Conservation (phyloP, 2,329 filamentous ascomycete genomes). For the Phoma sp. region DNA sequence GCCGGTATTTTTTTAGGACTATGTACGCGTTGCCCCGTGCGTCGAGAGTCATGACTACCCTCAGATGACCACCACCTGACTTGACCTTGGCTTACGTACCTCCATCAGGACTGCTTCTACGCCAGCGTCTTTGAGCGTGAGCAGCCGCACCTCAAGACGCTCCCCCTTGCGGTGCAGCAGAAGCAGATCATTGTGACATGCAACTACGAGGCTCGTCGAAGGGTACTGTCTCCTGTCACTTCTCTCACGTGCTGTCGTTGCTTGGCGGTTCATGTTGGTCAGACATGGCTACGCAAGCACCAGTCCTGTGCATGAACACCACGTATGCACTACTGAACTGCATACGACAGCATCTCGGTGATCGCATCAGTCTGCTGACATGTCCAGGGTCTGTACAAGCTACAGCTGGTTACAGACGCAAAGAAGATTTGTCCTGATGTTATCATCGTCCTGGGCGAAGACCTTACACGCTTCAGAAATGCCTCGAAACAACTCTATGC, state of each 20-base stretch:
- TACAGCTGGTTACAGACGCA: conserved; percentile 85
- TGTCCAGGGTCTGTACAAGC: conserved; percentile 68
- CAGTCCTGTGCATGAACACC: conserved; percentile 1
- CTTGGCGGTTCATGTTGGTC: neutral
- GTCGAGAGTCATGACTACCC: conserved; percentile 6
- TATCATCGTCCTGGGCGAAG: conserved; percentile 83
- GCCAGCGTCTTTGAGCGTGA: conserved; percentile 87
- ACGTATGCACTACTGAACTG: neutral
- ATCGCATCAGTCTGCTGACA: conserved; percentile 32
- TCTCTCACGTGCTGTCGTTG: conserved; percentile 4
- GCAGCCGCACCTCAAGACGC: conserved; percentile 72
- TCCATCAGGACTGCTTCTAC: conserved; percentile 90
- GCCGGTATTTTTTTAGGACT: conserved; percentile 36
- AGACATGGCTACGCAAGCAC: conserved; percentile 1
- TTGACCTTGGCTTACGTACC: conserved; percentile 22
- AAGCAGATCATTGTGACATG: conserved; percentile 75
- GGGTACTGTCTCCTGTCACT: conserved; percentile 45
- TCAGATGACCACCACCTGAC: conserved; percentile 15
- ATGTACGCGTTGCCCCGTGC: conserved; percentile 27
- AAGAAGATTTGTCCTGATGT: conserved; percentile 81
- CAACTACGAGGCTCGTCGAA: conserved; percentile 86
- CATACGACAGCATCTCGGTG: neutral
- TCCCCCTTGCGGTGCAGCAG: conserved; percentile 85
- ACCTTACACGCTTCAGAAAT: conserved; percentile 74
- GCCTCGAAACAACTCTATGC: conserved; percentile 80